These are phyloP conservation scores for Pseudocercospora ulei DNA, from an alignment of 2,329 filamentous ascomycete species.

Conservation along the genomic window DNA sequence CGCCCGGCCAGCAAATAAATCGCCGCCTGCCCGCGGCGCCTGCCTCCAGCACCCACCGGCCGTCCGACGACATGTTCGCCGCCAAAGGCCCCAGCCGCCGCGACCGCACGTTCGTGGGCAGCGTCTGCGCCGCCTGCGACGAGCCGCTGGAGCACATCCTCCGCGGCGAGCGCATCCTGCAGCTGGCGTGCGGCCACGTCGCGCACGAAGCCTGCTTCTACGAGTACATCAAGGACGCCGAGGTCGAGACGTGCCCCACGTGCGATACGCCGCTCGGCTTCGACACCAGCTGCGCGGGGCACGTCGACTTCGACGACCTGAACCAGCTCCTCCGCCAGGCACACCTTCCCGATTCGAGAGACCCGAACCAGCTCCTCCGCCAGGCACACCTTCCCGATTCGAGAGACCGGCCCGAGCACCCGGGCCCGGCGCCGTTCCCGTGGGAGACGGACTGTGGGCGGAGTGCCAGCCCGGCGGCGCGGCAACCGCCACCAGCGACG, in stretches of 20 bases:
- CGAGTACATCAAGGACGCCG: conserved; percentile 91
- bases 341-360: conserved; percentile 42
- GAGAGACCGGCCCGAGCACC: conserved; percentile 40
- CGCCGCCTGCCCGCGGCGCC: conserved; percentile 18
- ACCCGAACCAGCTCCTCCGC: conserved; percentile 42
- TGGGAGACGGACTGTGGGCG: conserved; percentile 58
- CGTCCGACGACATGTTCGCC: conserved; percentile 31
- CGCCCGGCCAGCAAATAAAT: conserved; percentile 14
- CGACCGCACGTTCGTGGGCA: conserved; percentile 90
- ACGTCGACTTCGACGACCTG: conserved; percentile 73
- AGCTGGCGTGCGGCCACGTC: conserved; percentile 94
- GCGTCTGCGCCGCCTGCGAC: conserved; percentile 90
- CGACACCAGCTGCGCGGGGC: conserved; percentile 85
- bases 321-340: conserved; percentile 83
- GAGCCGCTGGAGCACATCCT: conserved; percentile 93
- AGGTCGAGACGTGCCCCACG: conserved; percentile 85
- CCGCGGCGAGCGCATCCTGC: conserved; percentile 82
- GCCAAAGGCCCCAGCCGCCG: conserved; percentile 46
- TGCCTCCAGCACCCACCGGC: conserved; percentile 19
- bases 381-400: conserved; percentile 50
- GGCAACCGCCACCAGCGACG: conserved; percentile 16
- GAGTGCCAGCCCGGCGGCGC: too few relatives aligned
- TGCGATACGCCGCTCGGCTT: conserved; percentile 86
- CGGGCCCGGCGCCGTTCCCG: conserved; percentile 51
- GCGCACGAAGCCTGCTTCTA: conserved; percentile 98